These are phyloP conservation scores for Daldinia decipiens DNA, from an alignment of 495 filamentous ascomycete species.

Conservation along the genomic window DNA sequence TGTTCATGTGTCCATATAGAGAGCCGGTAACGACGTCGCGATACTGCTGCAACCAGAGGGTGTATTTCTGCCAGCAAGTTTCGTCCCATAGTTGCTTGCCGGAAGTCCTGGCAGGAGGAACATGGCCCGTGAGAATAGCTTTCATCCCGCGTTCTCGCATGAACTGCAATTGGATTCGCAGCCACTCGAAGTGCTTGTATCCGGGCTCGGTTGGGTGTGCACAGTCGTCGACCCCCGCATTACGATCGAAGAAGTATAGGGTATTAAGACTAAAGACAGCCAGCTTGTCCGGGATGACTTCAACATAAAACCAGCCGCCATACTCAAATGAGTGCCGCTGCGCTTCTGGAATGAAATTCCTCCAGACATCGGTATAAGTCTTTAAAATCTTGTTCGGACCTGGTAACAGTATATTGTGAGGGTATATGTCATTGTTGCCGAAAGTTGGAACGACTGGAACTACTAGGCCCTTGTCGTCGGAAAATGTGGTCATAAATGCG, in stretches of 20 bases:
- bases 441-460: slow-evolving; percentile 90
- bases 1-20: slow-evolving; percentile 96
- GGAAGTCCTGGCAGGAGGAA: slow-evolving; percentile 85
- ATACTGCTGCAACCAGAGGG: slow-evolving; percentile 87
- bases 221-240: slow-evolving; percentile 92
- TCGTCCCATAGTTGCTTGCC: slow-evolving; percentile 88
- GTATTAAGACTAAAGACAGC: slow-evolving; percentile 97
- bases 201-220: slow-evolving; percentile 79
- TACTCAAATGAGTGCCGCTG: slow-evolving; percentile 91
- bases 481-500: slow-evolving; percentile 80
- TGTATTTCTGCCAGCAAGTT: slow-evolving; percentile 98
- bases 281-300: slow-evolving; percentile 87
- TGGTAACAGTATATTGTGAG: slow-evolving; percentile 89
- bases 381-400: slow-evolving; percentile 89
- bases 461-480: slow-evolving; percentile 64
- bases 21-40: slow-evolving; percentile 85
- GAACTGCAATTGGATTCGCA: slow-evolving; percentile 88
- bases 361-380: slow-evolving; percentile 78
- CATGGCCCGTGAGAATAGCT: slow-evolving; percentile 92
- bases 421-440: slow-evolving; percentile 97
- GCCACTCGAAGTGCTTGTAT: slow-evolving; percentile 95
- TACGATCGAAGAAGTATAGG: slow-evolving; percentile 93
- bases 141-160: slow-evolving; percentile 89
- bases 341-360: slow-evolving; percentile 86
- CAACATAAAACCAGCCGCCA: slow-evolving; percentile 93